A percentile compares a stretch with the other conserved stretches of the same genome.
Conservation (phyloP, 2,329 filamentous ascomycete species). For the Xylaria multiplex region DNA sequence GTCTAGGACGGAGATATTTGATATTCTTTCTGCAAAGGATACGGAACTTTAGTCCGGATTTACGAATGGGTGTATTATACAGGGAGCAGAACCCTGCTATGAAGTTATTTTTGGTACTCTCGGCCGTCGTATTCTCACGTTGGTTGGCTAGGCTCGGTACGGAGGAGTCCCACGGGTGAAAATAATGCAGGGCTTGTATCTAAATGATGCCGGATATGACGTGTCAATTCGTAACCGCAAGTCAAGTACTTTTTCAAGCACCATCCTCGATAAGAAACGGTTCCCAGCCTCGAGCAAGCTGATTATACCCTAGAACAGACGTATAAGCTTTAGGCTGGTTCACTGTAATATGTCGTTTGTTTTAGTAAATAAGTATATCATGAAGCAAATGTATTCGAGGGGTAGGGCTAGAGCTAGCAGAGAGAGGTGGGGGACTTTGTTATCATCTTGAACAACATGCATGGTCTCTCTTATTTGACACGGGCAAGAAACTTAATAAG, state of each 20-base stretch:
- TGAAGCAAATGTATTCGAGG: too few relatives aligned
- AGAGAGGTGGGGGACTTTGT: too few relatives aligned
- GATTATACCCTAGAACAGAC: too few relatives aligned
- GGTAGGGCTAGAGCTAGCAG: too few relatives aligned
- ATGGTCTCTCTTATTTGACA: too few relatives aligned
- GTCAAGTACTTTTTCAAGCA: too few relatives aligned
- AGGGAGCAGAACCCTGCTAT: conserved; percentile 13
- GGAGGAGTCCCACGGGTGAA: not conserved
- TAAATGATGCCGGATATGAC: not conserved
- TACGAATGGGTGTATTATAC: conserved; percentile 30
- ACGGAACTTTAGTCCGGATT: conserved; percentile 6
- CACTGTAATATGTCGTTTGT: too few relatives aligned
- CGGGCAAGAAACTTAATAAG: too few relatives aligned
- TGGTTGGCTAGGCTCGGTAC: conserved; percentile 9
- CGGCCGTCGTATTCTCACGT: conserved; percentile 5
- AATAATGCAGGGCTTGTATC: not conserved
- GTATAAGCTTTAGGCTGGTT: too few relatives aligned
- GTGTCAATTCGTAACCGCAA: not conserved
- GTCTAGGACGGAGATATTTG: conserved; percentile 12
- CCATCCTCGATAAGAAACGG: not conserved
- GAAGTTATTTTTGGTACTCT: conserved; percentile 1
- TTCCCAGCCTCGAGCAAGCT: too few relatives aligned
- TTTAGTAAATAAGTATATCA: too few relatives aligned
- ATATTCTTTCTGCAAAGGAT: conserved; percentile 1
- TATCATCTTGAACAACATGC: too few relatives aligned